Evolutionary conservation across 1,284 basidiomycete genomes (phyloP), one percentile per base, ranked within the genome.

Genomic region (Leccinum fallax): DNA sequence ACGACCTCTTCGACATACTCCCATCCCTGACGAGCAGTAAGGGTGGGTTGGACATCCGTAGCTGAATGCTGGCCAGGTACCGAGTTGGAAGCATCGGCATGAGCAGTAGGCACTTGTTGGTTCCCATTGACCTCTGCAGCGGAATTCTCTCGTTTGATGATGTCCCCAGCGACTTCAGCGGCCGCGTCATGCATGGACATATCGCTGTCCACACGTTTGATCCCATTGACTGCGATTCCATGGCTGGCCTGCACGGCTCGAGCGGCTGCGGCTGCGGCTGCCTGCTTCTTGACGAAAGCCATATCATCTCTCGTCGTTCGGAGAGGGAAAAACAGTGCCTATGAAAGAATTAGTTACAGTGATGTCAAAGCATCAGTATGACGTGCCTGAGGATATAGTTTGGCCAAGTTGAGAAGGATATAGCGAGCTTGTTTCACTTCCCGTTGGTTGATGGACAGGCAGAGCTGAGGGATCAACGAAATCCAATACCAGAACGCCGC

Each of bases 401-500:
- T 95, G 46, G 97, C 96, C 61, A 99, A 86, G 66, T 93, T 93
- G 64, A 97, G 82, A 53, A 99, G 82, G 57, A 99, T 86, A 74
- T 92, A 90, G 16, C 95, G 86, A 1, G 95, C 97, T 74, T 97
- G 96, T 69, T 94, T 93, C 36, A 94, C 90, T 77, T 99, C 97
- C 56, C 94, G 87, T 65, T 97, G 91, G 7, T 93, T 93, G 28
- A 99, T 83, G 3, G 95, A 95, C 57, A 93, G 78, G 66, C 96
- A 89, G n/a, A 99, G 84, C 73, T 99, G 97, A 15, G 97, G 97
- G 56, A 98, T 96, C 61, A 98, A 84, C 1, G 96, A 93, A 69
- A 99, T 97, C 97, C 97, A 99, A 77, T 95, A 98, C 97, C 97
- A 99, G 68, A 93, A 93, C 11, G 95, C 95, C 7, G 93, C 88